Evolutionary conservation across 2,329 filamentous ascomycete species (phyloP), one percentile per base, ranked within the genome.

Genomic region (Cladosporium oxysporum): DNA sequence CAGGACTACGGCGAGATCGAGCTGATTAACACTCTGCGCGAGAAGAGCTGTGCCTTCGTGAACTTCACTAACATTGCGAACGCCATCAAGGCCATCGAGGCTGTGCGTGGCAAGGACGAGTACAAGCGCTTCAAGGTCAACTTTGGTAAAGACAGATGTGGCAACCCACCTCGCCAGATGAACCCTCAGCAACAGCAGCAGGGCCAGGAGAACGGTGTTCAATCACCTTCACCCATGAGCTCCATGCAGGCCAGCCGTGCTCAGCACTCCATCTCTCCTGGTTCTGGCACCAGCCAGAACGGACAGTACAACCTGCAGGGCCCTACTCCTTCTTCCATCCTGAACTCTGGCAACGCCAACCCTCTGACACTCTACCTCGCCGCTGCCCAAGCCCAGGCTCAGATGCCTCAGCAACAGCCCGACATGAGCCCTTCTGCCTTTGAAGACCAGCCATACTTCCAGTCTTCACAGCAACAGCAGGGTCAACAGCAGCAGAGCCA

Each of bases 31-130:
- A 91, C 95, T 18, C 83, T 99, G 67, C 90, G 95, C 63, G 95
- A 99, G 84, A 99, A 99, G 88, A 97, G 93, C 82, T 99, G 95
- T 79, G 95, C 95, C 0, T 99, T 99, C 77, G 95, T 99, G 78
- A 99, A 99, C 83, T 99, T 99, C 79, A 99, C 95, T 76, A 99
- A 99, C 82, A 99, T 99, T 77, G 95, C 95, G 76, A 99, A 99
- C 74, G 95, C 95, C 60, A 99, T 99, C 84, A 99, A 99, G 83
- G 95, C 95, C 0, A 99, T 99, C 70, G 95, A 99, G 80, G 95
- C 93, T 26, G 89, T 99, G 70, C 89, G 95, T 66, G 91, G 93
- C 75, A 93, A 93, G 76, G 95, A 98, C 52, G 95, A 99, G 76
- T 99, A 99, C 85, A 92, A 89, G 80, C 88, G 95, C 74, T 99